Evolutionary conservation across 164 flowering plant genomes (phyloP), one percentile per base, ranked within the genome.

Genomic region (Brasenia schreberi): DNA sequence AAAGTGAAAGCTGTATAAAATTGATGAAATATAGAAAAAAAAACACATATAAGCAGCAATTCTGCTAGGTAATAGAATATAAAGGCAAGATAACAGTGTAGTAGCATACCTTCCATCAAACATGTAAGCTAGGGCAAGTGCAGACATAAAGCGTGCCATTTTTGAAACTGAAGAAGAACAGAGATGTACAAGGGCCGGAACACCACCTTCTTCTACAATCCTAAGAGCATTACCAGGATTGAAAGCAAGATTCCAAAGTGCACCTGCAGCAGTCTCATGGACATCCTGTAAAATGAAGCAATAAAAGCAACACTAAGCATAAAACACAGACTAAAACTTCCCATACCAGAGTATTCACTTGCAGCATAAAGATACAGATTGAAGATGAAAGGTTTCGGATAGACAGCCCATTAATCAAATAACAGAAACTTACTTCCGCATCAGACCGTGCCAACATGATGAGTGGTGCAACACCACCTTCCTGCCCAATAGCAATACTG

Each of bases 81-180:
- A 23, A 23, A 23, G 27, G 27, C 27, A 23, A 23, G 12, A 45
- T 45, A 45, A 45, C 53, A 7, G 12, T 5, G 12, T 7, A 45
- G 12, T 1, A 60, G n/a, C n/a, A 7, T 79, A 87, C 99, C 99
- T 91, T 63, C 97, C 97, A 73, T 95, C 99, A 82, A 95, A 95
- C 97, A 95, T 95, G 80, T 95, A 91, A 11, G 97, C 86, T 68
- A 95, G 76, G 16, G 99, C 97, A 70, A 92, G 67, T 44, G 99
- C 97, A 73, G 99, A 87, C 99, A 95, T 95, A 77, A 95, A 95
- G 17, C 97, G 90, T 14, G 99, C 99, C 99, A 89, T 92, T 75
- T 89, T 92, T 23, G 97, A 95, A 10, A 67, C 85, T 39, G 99
- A 95, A 18, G 96, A 77, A 64, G 89, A 82, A 76, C 97, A 95